Evolutionary conservation across 805 yeast species (phyloP).

Genomic region (Kodamaea fukazawae): DNA sequence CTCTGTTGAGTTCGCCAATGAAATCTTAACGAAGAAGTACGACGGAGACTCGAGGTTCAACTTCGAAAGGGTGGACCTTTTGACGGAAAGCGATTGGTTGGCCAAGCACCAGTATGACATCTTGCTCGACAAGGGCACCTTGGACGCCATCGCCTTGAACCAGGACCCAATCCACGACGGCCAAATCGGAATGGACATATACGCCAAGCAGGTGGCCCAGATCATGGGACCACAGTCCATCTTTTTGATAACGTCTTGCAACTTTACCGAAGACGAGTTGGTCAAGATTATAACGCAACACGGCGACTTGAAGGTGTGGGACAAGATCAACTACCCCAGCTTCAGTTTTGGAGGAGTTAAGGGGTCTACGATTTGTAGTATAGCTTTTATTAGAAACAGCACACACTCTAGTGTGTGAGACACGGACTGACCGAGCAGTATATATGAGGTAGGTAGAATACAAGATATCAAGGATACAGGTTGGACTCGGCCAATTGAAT

Average conservation of each 20-base stretch:
- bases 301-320: constrained; percentile 55
- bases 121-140: constrained; percentile 89
- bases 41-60: constrained; percentile 37
- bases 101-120: constrained; percentile 55
- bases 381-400: constrained; percentile 61
- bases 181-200: constrained; percentile 53
- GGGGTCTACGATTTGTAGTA: constrained; percentile 85
- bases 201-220: constrained; percentile 57
- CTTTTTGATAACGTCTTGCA: constrained; percentile 84
- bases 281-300: constrained; percentile 48
- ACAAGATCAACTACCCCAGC: constrained; percentile 69
- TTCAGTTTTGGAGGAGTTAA: constrained; percentile 86
- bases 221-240: constrained; percentile 56
- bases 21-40: constrained; percentile 46
- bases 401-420: no score
- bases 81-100: constrained; percentile 21
- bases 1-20: constrained; percentile 72
- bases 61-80: constrained; percentile 70
- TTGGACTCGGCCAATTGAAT: no score
- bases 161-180: constrained; percentile 44
- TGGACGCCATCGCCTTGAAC: constrained; percentile 93
- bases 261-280: constrained; percentile 83
- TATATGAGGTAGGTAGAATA: no score
- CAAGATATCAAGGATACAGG: no score
- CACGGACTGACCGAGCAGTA: no score